Percentiles rank a stretch among this genome's conserved stretches.
These are phyloP conservation scores for Tubosaeta brunneosetosa DNA, from an alignment of 768 basidiomycete species.

Conservation along the genomic window DNA sequence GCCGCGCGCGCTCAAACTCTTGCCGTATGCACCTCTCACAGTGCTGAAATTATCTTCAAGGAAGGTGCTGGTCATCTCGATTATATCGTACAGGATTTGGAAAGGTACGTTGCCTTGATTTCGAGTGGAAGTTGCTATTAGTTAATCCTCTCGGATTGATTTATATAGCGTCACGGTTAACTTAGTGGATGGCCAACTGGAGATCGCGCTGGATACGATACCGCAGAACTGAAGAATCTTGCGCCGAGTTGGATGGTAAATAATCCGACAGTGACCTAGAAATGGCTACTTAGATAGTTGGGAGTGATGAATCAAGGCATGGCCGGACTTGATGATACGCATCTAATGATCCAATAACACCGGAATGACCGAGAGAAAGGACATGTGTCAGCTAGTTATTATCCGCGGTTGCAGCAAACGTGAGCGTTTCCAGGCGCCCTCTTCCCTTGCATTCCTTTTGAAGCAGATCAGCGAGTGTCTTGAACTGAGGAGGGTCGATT, in stretches of 20 bases:
- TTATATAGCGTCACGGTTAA: constrained; percentile 18
- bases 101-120: constrained; percentile 43
- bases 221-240: constrained; percentile 9
- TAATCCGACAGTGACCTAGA: not conserved
- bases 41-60: constrained; percentile 45
- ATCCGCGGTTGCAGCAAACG: constrained; percentile 59
- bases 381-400: constrained; percentile 8
- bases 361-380: not conserved
- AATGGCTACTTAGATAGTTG: not conserved
- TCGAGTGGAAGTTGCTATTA: not conserved
- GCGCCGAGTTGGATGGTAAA: not conserved
- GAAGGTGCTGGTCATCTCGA: constrained; percentile 42
- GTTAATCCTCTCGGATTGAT: not conserved
- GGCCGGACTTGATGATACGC: too few relatives aligned
- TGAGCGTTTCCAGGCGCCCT: constrained; percentile 80
- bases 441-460: constrained; percentile 89
- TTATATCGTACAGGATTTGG: constrained; percentile 65
- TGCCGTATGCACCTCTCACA: constrained; percentile 81
- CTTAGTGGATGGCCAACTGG: constrained; percentile 18
- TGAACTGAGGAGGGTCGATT: constrained; percentile 92
- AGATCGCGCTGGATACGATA: constrained; percentile 14
- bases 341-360: not conserved
- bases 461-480: constrained; percentile 81
- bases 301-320: not conserved
- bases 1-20: constrained; percentile 73